Base-by-base conservation (phyloP, 1,284 basidiomycete genomes). In the Rhodotorula sp. region DNA sequence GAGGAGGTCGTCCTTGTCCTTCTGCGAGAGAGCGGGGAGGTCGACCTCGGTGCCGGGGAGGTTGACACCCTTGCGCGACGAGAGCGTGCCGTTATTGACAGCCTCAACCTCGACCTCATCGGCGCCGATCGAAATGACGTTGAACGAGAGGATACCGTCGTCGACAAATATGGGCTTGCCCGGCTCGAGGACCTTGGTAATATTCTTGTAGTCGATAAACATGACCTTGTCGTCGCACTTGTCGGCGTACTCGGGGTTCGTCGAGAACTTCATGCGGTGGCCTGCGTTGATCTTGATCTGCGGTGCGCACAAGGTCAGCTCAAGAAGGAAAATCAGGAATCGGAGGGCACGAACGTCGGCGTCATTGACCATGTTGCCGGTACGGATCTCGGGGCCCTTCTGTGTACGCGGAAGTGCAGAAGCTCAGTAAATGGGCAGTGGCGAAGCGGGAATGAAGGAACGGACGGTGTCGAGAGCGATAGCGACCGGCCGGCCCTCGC, bases 301-400 rank as follows among this genome's bases (percentile, higher is more conserved):
- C 48, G 71, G 30, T 22, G 19, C 19, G 24, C 13, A 44, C 27
- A 17, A 19, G 6, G 44, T 36, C 15, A 24, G 29, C 4, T 30
- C 4, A 11, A 52, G 9, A 32, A 29, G 24, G n/a, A 13, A 30
- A 22, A 10, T 7, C 19, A 29, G 19, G 29, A 11, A 49, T 32
- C 6, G 44, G 36, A 5, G 15, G 29, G 32, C 49, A 46, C 90
- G 79, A 80, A 93, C 91, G 79, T 99, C 96, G 76, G 85, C 84
- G 79, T 87, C 87, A 80, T 92, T 87, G 81, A 85, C 88, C 86
- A 96, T 99, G 79, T 94, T 79, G 76, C 96, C 96, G 57, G 96
- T 99, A 77, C 96, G 90, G 84, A 99, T 99, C 84, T 99, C 96
- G 51, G 96, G 96, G 64, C 96, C 96, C 91, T 99, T 99, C 90